phyloP scores from a whole-genome alignment of 2,329 filamentous ascomycete genomes.

The Thyridium curvatum region DNA sequence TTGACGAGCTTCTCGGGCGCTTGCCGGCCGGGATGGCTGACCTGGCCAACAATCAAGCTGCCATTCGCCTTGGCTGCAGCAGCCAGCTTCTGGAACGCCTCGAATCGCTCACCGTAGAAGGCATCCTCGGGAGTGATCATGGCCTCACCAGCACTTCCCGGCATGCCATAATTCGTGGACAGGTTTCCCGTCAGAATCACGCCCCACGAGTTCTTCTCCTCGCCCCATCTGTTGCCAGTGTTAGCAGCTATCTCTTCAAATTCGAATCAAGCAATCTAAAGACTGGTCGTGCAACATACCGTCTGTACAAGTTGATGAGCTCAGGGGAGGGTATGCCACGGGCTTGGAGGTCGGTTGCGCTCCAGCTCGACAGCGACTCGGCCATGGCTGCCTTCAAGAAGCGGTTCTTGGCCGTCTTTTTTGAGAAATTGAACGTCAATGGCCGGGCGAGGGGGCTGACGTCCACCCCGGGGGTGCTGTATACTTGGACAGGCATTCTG shows the following conservation, averaged over 20 bases:
- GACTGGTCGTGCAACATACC: conserved; percentile 12
- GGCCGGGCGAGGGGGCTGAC: conserved; percentile 33
- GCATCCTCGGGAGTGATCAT: conserved; percentile 49
- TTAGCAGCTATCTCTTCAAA: conserved; percentile 25
- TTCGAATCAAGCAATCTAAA: background rate
- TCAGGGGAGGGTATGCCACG: conserved; percentile 35
- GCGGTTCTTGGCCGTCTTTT: conserved; percentile 53
- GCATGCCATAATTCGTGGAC: conserved; percentile 54
- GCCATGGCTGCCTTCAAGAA: conserved; percentile 64
- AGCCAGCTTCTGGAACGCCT: conserved; percentile 52
- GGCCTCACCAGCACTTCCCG: conserved; percentile 49
- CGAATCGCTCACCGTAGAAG: conserved; percentile 52
- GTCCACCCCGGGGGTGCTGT: conserved; percentile 20
- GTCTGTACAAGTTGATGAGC: conserved; percentile 47
- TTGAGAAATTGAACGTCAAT: conserved; percentile 43
- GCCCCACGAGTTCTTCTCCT: conserved; percentile 34
- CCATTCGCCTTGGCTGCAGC: conserved; percentile 49
- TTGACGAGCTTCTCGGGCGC: conserved; percentile 22
- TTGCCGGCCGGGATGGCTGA: conserved; percentile 58
- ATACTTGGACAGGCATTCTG: conserved; percentile 27
- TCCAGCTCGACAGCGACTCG: conserved; percentile 57
- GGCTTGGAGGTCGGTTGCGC: conserved; percentile 39
- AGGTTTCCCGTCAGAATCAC: conserved; percentile 8
- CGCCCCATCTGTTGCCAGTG: conserved; percentile 39
- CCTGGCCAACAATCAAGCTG: conserved; percentile 52